Percentiles rank a stretch among this genome's conserved stretches.
These are phyloP conservation scores for Tolypocladium ovalisporum DNA, from an alignment of 2,329 filamentous ascomycete species.

Conservation along the genomic window DNA sequence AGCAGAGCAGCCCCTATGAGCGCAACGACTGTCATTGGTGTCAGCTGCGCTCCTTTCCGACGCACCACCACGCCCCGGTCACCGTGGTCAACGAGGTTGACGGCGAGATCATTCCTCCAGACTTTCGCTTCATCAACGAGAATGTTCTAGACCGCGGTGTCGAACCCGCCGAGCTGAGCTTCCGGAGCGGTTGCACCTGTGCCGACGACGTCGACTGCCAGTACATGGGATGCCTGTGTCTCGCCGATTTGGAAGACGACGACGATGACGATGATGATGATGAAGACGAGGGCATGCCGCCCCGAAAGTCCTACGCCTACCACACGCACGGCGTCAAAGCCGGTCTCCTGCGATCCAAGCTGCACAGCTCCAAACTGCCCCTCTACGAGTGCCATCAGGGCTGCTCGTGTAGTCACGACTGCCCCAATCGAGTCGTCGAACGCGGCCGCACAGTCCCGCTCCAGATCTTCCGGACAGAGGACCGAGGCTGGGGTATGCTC, in stretches of 20 bases:
- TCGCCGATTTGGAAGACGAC: conserved; percentile 48
- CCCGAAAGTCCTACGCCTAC: conserved; percentile 48
- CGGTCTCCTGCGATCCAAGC: conserved; percentile 39
- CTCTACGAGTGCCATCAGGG: conserved; percentile 74
- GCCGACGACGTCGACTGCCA: conserved; percentile 51
- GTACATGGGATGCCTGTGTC: conserved; percentile 56
- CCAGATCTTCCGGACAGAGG: conserved; percentile 63
- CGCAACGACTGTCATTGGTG: conserved; percentile 47
- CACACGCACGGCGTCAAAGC: conserved; percentile 40
- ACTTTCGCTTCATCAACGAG: conserved; percentile 59
- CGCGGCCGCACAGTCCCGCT: conserved; percentile 59
- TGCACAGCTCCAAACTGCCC: conserved; percentile 43
- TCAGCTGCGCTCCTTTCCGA: conserved; percentile 45
- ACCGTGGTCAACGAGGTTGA: conserved; percentile 55
- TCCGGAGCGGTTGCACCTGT: conserved; percentile 62
- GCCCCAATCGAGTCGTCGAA: conserved; percentile 68
- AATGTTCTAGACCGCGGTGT: conserved; percentile 52
- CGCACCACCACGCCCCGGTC: conserved; percentile 38
- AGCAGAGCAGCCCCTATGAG: conserved; percentile 25
- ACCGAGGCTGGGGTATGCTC: conserved; percentile 62
- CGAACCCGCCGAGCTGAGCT: conserved; percentile 44
- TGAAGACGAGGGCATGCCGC: conserved; percentile 26
- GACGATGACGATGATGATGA: conserved; percentile 40
- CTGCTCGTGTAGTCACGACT: conserved; percentile 53
- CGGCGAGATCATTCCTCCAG: conserved; percentile 40